phyloP scores from a whole-genome alignment of 2,329 filamentous ascomycete genomes.

The Cladosporium sp. region DNA sequence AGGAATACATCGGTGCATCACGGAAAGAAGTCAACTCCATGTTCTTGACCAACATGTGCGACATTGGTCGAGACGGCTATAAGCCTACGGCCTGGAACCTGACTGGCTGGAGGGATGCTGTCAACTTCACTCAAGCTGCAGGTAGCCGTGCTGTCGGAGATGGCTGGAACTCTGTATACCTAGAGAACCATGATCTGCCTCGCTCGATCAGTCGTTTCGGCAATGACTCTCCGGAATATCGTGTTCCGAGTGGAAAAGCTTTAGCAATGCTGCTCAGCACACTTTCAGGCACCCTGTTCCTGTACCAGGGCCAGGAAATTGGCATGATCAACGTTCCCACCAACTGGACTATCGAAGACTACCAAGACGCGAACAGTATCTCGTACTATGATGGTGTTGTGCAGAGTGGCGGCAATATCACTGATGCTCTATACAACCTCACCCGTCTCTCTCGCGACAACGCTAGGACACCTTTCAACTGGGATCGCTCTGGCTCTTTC shows the following conservation, averaged over 20 bases:
- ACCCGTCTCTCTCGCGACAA: constrained; percentile 64
- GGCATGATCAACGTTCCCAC: constrained; percentile 65
- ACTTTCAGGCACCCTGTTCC: constrained; percentile 60
- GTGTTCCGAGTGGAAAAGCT: constrained; percentile 54
- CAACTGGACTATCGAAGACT: constrained; percentile 56
- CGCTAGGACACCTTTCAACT: constrained; percentile 68
- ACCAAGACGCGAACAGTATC: constrained; percentile 60
- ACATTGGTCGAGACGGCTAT: constrained; percentile 4
- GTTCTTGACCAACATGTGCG: constrained; percentile 7
- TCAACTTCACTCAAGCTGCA: constrained; percentile 32
- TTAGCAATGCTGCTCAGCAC: constrained; percentile 54
- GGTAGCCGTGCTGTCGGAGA: constrained; percentile 50
- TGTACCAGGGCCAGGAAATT: constrained; percentile 67
- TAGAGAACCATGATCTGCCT: constrained; percentile 64
- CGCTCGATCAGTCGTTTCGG: constrained; percentile 53
- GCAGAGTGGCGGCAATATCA: constrained; percentile 26
- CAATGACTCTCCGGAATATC: constrained; percentile 47
- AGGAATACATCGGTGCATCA: constrained; percentile 5
- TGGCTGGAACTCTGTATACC: constrained; percentile 62
- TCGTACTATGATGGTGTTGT: constrained; percentile 41
- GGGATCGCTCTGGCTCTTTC: constrained; percentile 64
- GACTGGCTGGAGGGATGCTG: constrained; percentile 24
- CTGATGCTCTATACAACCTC: constrained; percentile 41
- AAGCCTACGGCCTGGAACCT: constrained; percentile 3
- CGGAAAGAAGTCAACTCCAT: constrained; percentile 11